These are phyloP conservation scores for Malassezia globosa DNA, from an alignment of 1,284 basidiomycete genomes.

Conservation along the genomic window DNA sequence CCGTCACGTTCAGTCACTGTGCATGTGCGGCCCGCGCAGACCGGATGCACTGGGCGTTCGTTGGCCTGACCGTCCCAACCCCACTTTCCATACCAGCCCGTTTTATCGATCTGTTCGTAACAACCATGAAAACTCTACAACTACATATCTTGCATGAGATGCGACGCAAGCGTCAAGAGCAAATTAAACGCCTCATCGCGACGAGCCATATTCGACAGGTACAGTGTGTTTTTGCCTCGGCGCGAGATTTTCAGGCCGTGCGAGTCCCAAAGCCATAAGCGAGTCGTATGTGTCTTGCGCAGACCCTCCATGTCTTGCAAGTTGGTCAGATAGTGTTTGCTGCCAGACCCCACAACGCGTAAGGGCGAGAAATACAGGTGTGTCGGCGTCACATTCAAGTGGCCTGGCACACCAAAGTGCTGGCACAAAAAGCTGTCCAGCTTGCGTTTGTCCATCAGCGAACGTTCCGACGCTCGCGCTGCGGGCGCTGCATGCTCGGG, in stretches of 20 bases:
- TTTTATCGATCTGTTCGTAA: too few species aligned
- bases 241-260: slow-evolving; percentile 36
- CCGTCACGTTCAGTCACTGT: too few species aligned
- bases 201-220: slow-evolving; percentile 36
- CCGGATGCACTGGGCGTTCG: too few species aligned
- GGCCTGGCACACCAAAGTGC: slow-evolving; percentile 39
- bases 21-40: too few species aligned
- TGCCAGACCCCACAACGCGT: slow-evolving; percentile 25
- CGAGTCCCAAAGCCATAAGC: slow-evolving; percentile 36
- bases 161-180: slow-evolving; percentile 32
- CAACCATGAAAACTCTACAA: too few species aligned
- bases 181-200: slow-evolving; percentile 45
- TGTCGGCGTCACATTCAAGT: slow-evolving; percentile 35
- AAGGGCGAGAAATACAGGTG: slow-evolving; percentile 39
- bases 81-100: too few species aligned
- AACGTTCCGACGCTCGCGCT: not conserved
- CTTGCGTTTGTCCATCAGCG: slow-evolving; percentile 22
- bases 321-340: slow-evolving; percentile 28
- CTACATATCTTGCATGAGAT: slow-evolving; percentile 1
- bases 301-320: slow-evolving; percentile 34
- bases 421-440: slow-evolving; percentile 45
- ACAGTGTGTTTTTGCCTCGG: slow-evolving; percentile 27
- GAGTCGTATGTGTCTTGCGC: slow-evolving; percentile 39
- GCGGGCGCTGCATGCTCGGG: not conserved
- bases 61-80: too few species aligned